Conservation (phyloP, 2,329 filamentous ascomycete genomes). For the Aspergillus sp. region DNA sequence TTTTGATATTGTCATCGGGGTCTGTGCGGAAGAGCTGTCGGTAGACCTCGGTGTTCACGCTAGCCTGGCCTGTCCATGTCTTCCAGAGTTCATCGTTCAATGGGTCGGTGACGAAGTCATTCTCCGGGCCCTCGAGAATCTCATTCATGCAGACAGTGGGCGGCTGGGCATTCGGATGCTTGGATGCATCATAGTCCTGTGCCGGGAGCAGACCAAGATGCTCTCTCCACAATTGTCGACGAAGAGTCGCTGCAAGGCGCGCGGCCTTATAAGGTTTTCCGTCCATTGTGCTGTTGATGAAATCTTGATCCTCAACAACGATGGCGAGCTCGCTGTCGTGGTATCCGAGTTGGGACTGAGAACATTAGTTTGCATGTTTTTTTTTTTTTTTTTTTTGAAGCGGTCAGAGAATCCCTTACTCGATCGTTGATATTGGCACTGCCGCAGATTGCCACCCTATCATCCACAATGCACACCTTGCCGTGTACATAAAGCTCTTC, state of each 20-base stretch:
- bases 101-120: conserved; percentile 72
- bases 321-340: conserved; percentile 92
- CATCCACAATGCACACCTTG: conserved; percentile 81
- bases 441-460: conserved; percentile 77
- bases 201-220: conserved; percentile 81
- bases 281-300: conserved; percentile 71
- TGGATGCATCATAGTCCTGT: conserved; percentile 65
- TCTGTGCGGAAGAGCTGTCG: conserved; percentile 81
- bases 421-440: conserved; percentile 69
- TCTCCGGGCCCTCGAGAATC: conserved; percentile 68
- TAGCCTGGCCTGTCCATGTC: conserved; percentile 72
- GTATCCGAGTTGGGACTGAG: conserved; percentile 70
- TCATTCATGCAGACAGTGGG: conserved; percentile 69
- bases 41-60: conserved; percentile 77
- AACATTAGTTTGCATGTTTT: conserved; percentile 4
- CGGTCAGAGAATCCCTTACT: conserved; percentile 28
- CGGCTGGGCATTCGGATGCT: conserved; percentile 74
- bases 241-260: conserved; percentile 75
- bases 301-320: conserved; percentile 74
- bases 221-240: conserved; percentile 85
- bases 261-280: conserved; percentile 70
- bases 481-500: conserved; percentile 95
- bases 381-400: background rate
- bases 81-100: conserved; percentile 66
- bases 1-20: conserved; percentile 85